Evolutionary conservation across 192 early-diverging fungal genomes (phyloP).

Genomic region (Ambispora gerdemannii): DNA sequence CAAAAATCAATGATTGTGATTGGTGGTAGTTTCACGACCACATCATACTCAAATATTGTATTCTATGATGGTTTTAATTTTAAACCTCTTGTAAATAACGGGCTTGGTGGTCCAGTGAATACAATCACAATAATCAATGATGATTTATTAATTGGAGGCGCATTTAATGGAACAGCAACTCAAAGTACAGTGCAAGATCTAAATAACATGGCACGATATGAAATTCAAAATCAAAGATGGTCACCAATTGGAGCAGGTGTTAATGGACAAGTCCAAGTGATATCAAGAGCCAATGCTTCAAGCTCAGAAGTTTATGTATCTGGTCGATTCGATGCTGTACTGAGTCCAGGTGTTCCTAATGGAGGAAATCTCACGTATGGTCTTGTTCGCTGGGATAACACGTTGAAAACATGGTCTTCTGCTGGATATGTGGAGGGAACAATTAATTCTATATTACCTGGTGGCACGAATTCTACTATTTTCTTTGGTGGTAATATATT

Average conservation of each 20-base stretch:
- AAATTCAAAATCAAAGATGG: constrained; percentile 9
- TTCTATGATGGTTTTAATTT: constrained; percentile 44
- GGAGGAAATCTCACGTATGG: constrained; percentile 24
- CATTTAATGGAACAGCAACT: constrained; percentile 23
- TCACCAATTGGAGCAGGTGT: constrained; percentile 20
- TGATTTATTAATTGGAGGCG: constrained; percentile 37
- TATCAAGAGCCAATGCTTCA: not conserved
- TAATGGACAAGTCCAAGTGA: constrained; percentile 21
- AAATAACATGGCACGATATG: constrained; percentile 26
- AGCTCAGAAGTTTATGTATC: constrained; percentile 19
- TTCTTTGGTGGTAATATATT: constrained; percentile 28
- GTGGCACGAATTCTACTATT: not conserved
- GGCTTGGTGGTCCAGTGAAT: constrained; percentile 49
- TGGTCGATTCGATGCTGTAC: constrained; percentile 27
- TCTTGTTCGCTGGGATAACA: constrained; percentile 13
- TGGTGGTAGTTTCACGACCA: constrained; percentile 57
- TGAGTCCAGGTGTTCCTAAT: not conserved
- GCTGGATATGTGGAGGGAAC: not conserved
- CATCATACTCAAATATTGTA: constrained; percentile 55
- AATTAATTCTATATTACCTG: constrained; percentile 1
- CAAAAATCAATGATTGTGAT: constrained; percentile 47
- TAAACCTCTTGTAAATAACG: constrained; percentile 33
- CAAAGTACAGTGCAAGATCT: not conserved
- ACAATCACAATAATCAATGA: constrained; percentile 35
- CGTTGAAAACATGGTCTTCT: not conserved